phyloP scores from a whole-genome alignment of 2,329 filamentous ascomycete species.

The Macroventuria anomochaeta region DNA sequence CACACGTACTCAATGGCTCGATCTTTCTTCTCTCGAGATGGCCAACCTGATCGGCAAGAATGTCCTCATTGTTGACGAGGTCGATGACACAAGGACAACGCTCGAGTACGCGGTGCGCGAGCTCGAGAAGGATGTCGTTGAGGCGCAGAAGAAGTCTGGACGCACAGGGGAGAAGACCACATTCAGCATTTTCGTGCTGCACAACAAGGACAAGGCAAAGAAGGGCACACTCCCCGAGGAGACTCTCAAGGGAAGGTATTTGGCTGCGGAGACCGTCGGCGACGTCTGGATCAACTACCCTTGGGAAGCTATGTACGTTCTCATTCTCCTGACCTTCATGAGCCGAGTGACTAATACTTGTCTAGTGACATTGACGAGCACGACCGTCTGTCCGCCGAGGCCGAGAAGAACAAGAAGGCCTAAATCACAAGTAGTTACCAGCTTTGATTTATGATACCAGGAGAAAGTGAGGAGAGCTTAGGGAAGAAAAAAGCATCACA shows the following conservation, averaged over 20 bases:
- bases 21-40: constrained; percentile 86
- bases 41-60: constrained; percentile 88
- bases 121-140: constrained; percentile 91
- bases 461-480: no score
- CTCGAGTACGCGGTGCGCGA: constrained; percentile 93
- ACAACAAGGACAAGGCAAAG: constrained; percentile 98
- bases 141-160: constrained; percentile 76
- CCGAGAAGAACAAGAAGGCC: constrained; percentile 30
- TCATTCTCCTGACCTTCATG: no score
- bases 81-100: constrained; percentile 93
- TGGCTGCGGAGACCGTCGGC: constrained; percentile 84
- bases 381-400: constrained; percentile 69
- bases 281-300: constrained; percentile 99
- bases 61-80: constrained; percentile 91
- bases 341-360: constrained; percentile 26
- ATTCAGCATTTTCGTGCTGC: constrained; percentile 94
- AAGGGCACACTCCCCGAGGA: constrained; percentile 83
- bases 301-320: constrained; percentile 81
- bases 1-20: constrained; percentile 97
- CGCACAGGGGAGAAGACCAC: constrained; percentile 75
- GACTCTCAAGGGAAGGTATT: constrained; percentile 79
- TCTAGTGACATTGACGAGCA: constrained; percentile 86
- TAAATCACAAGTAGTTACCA: not conserved
- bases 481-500: constrained; percentile 7
- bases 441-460: not conserved